Base-by-base conservation (phyloP, 176 grass and related monocot species). In the Saccharum officinarum region DNA sequence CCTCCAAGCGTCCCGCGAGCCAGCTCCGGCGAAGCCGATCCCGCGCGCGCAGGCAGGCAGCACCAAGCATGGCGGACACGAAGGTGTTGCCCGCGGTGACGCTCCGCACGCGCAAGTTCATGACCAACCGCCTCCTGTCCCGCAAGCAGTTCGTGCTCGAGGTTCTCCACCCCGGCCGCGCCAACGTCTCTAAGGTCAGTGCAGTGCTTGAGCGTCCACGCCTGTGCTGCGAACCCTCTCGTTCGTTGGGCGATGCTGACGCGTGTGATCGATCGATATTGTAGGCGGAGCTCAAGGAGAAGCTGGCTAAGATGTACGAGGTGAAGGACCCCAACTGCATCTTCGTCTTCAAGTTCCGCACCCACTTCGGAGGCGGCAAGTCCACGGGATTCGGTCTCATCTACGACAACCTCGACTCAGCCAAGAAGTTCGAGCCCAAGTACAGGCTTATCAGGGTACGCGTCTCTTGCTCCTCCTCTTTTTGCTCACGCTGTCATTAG, bases 321-420 rank as follows among this genome's bases (percentile, higher is more conserved):
- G 93, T 95, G 3, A 95, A 95, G 87, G 93, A 98, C 59, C 46
- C 91, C 18, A 95, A 90, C 91, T 90, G 88, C 79, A 98, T 98
- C 74, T 98, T 98, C 84, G 96, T 98, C 8, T 98, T 98, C 93
- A 95, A 98, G 81, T 98, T 98, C 86, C 91, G 93, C 77, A 98
- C 96, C 37, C 93, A 98, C 76, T 98, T 95, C 77, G 93, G 96
- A 86, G 96, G 96, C 12, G 91, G 96, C 44, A 98, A 98, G 80
- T 98, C 93, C 16, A 98, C 93, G 47, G 93, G 96, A 0, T 98
- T 98, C 61, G 96, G 96, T 3, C 89, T 98, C 79, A 98, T 98
- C 82, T 98, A 98, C 57, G 96, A 98, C 69, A 92, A 83, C 64
- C 25, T 95, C 12, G 96, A 95, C 0, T 84, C 91, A 1, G 96